A percentile compares a stretch with the other conserved stretches of the same genome.
Evolutionary conservation across 768 basidiomycete species (phyloP).

Genomic region (Paxillus involutus): DNA sequence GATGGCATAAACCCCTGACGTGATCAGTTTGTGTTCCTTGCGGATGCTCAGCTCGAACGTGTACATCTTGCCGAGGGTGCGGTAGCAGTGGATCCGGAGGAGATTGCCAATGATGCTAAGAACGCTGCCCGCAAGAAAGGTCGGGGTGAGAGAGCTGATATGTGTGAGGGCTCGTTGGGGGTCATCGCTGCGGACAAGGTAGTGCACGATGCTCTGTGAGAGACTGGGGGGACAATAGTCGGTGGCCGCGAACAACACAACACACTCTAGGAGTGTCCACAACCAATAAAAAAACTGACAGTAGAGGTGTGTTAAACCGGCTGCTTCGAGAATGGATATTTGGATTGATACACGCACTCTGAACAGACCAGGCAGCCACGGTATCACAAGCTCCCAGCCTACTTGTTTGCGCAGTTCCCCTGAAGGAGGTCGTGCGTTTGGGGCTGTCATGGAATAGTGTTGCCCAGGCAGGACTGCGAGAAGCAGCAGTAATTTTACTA

Average conservation of each 20-base stretch:
- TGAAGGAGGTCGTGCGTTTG: constrained; percentile 12
- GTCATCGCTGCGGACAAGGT: not conserved
- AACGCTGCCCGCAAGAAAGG: not conserved
- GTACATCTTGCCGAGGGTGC: constrained; percentile 18
- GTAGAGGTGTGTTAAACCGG: too few species aligned
- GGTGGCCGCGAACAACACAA: not conserved
- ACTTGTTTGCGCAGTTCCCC: constrained; percentile 13
- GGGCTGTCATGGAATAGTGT: constrained; percentile 7
- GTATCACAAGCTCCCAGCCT: not conserved
- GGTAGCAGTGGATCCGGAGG: constrained; percentile 8
- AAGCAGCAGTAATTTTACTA: too few species aligned
- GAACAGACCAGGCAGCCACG: not conserved
- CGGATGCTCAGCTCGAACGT: constrained; percentile 19
- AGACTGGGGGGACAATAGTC: not conserved
- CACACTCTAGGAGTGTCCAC: not conserved
- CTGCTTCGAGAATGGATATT: too few species aligned
- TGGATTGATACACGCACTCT: too few species aligned
- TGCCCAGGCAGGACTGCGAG: not conserved
- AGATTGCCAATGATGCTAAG: constrained; percentile 4
- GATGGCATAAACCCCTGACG: constrained; percentile 24
- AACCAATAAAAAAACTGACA: not conserved
- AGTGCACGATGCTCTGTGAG: not conserved
- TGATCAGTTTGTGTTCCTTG: constrained; percentile 22
- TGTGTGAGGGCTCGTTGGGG: constrained; percentile 10
- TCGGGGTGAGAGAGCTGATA: constrained; percentile 7